Percentiles rank a stretch among this genome's conserved stretches.
Conservation (phyloP, 1,284 basidiomycete genomes). For the Leccinum subfulvum region DNA sequence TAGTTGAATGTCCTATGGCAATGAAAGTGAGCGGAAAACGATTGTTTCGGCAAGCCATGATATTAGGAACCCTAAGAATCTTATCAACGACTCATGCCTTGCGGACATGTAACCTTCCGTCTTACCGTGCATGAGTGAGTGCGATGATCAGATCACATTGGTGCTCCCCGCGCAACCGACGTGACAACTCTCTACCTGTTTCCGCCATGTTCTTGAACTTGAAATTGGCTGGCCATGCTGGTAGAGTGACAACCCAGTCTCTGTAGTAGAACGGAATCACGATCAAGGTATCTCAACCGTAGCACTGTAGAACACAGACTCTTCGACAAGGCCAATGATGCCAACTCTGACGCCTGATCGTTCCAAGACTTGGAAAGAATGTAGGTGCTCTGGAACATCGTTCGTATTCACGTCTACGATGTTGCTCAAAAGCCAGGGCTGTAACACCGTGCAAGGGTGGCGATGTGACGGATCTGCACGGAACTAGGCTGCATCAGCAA, state of each 20-base stretch:
- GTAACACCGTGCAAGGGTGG: constrained; percentile 7
- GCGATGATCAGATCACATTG: constrained; percentile 68
- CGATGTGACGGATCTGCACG: too few species aligned
- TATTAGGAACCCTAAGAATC: constrained; percentile 41
- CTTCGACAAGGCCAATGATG: constrained; percentile 68
- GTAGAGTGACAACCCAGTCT: constrained; percentile 72
- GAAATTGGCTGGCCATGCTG: constrained; percentile 67
- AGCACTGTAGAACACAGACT: constrained; percentile 39
- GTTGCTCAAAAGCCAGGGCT: constrained; percentile 63
- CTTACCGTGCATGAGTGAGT: constrained; percentile 62
- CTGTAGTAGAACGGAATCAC: constrained; percentile 21
- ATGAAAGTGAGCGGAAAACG: constrained; percentile 14
- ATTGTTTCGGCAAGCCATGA: constrained; percentile 15
- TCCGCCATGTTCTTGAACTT: constrained; percentile 56
- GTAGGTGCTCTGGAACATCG: constrained; percentile 46
- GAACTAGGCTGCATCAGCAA: constrained; percentile 4
- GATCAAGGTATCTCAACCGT: background rate
- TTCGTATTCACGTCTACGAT: constrained; percentile 52
- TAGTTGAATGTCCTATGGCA: constrained; percentile 53
- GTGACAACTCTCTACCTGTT: constrained; percentile 45
- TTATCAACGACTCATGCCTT: constrained; percentile 1
- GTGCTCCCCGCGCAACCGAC: constrained; percentile 53
- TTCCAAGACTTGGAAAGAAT: constrained; percentile 53
- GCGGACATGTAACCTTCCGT: background rate
- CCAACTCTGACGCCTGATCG: constrained; percentile 61